These are phyloP conservation scores for Magnolia sinica DNA, from an alignment of 164 flowering plant species.

Conservation along the genomic window DNA sequence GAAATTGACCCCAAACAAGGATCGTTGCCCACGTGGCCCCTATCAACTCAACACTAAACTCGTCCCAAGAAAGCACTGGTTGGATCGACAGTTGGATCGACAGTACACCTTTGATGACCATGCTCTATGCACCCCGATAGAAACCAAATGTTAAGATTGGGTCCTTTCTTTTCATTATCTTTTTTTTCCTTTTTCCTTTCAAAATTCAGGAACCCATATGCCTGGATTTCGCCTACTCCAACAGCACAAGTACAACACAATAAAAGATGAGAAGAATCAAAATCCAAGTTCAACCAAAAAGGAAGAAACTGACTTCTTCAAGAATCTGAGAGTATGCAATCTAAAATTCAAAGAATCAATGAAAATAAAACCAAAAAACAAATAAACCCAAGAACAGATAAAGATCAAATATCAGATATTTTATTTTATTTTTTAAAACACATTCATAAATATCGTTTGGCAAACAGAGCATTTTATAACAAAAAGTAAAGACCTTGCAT, in stretches of 20 bases:
- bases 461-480: background rate
- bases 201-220: background rate
- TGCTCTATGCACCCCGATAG: no score
- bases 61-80: no score
- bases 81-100: no score
- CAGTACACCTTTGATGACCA: no score
- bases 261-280: background rate
- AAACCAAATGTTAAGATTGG: no score
- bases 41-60: no score
- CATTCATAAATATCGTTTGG: no score
- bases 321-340: background rate
- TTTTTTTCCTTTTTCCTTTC: background rate
- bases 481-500: conserved; percentile 9
- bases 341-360: background rate
- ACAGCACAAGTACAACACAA: background rate
- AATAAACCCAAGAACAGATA: background rate
- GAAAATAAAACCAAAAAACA: background rate
- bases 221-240: background rate
- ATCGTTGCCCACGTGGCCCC: no score
- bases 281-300: background rate
- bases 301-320: background rate
- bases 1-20: no score
- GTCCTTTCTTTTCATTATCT: no score
- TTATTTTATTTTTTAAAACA: background rate
- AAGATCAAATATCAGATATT: background rate